Base-by-base conservation (phyloP, 2,329 filamentous ascomycete genomes). In the Lizonia empirigonia region DNA sequence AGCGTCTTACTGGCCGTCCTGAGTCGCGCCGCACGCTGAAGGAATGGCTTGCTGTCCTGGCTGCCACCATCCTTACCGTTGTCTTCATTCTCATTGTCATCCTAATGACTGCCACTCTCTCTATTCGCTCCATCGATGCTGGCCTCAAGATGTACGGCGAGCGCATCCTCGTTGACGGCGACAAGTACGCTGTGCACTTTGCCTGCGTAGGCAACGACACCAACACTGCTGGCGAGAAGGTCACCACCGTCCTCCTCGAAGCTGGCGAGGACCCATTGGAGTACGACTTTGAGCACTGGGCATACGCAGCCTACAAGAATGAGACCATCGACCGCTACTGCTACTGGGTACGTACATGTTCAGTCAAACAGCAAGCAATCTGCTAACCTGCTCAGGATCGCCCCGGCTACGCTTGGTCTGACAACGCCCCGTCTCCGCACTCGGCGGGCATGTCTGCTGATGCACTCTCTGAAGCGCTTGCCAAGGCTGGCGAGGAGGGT, bases 391-490 rank as follows among this genome's bases (percentile, higher is more conserved):
- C 15, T 12, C 22, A 49, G 50, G 94, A 99, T 70, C 88, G 94
- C 18, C 94, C 94, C 1, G 94, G 94, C 1, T 83, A 93, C 48
- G 93, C 83, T 6, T 96, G 91, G 86, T 85, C 85, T 37, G 94
- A 99, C 74, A 93, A 94, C 47, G 91, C 93, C 0, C 94, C 94
- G 2, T 97, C 92, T 5, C 94, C 94, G 0, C 87, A 96, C 63
- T 96, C 90, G 5, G 93, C 91, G 4, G 91, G 92, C 34, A 96
- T 97, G 84, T 88, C 89, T n/a, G 87, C 90, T 5, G 91, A 96
- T 66, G 90, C 87, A 0, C 79, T 97, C 20, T 92, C 90, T 34
- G 92, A 97, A 76, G 90, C 91, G 2, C 82, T 99, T 5, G 86
- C 88, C 2, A 80, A 85, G 32, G 85, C 89, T 3, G 91, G 87